Conservation (phyloP, 176 grass and related monocot species). For the Aechmea fasciata region DNA sequence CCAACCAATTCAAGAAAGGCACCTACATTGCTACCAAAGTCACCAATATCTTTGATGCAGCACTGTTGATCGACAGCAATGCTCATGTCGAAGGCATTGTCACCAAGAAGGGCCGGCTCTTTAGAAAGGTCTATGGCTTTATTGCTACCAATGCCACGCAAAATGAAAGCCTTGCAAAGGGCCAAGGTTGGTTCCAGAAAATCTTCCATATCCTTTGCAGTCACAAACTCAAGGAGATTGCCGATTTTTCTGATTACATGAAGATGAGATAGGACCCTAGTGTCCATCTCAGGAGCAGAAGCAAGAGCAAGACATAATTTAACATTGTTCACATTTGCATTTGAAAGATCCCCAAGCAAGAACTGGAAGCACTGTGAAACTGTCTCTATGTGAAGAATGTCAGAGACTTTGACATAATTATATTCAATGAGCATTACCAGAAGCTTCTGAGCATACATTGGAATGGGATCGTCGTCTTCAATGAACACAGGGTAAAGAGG, state of each 20-base stretch:
- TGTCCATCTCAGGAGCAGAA: slow-evolving; percentile 82
- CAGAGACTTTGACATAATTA: slow-evolving; percentile 77
- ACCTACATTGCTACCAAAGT: slow-evolving; percentile 73
- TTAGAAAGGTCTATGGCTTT: slow-evolving; percentile 64
- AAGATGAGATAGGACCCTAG: slow-evolving; percentile 79
- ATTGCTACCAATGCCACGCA: slow-evolving; percentile 62
- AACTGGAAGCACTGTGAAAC: slow-evolving; percentile 82
- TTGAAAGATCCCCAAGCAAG: slow-evolving; percentile 80
- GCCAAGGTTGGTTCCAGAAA: slow-evolving; percentile 90
- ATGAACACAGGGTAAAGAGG: slow-evolving; percentile 78
- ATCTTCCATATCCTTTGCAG: slow-evolving; percentile 89
- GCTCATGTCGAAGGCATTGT: slow-evolving; percentile 79
- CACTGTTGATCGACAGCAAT: slow-evolving; percentile 78
- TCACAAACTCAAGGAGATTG: slow-evolving; percentile 86
- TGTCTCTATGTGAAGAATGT: slow-evolving; percentile 81
- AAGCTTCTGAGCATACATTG: slow-evolving; percentile 96
- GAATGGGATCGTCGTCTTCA: slow-evolving; percentile 96
- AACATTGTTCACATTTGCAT: slow-evolving; percentile 93
- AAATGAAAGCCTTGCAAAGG: slow-evolving; percentile 77
- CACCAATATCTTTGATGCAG: slow-evolving; percentile 75
- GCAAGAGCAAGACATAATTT: slow-evolving; percentile 87
- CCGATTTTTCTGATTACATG: slow-evolving; percentile 83
- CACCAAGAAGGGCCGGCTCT: slow-evolving; percentile 64
- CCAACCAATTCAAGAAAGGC: slow-evolving; percentile 64
- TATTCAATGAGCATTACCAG: slow-evolving; percentile 93